Evolutionary conservation across 768 basidiomycete species (phyloP).

Genomic region (Mycena kentingensis): DNA sequence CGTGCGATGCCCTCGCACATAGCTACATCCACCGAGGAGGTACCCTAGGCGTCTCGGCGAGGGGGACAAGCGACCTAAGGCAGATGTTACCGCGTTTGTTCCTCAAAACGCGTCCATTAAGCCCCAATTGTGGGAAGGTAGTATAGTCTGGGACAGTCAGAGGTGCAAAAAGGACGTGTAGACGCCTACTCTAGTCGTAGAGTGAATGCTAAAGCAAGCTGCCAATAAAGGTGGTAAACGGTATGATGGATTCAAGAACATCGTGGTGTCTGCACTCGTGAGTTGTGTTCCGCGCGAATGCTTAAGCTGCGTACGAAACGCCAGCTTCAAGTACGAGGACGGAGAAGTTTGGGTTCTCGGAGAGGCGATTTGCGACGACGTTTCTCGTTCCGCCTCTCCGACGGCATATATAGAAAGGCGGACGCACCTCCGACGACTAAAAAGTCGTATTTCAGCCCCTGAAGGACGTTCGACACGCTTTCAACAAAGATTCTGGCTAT

Average conservation of each 20-base stretch:
- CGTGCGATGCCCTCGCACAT: neutral
- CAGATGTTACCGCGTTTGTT: constrained; percentile 16
- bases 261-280: neutral
- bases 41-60: neutral
- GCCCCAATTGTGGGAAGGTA: constrained; percentile 22
- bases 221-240: neutral
- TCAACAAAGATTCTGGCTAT: neutral
- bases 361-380: neutral
- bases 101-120: constrained; percentile 16
- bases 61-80: neutral
- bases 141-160: constrained; percentile 17
- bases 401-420: neutral
- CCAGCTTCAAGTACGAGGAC: neutral
- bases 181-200: neutral
- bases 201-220: neutral
- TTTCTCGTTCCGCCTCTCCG: neutral
- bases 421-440: neutral
- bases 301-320: neutral
- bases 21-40: neutral
- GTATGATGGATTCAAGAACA: neutral
- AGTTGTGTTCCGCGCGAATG: too few species aligned
- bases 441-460: neutral
- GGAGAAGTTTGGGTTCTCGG: neutral
- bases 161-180: neutral
- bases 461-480: neutral